Conservation (phyloP, 176 grass and related monocot species). For the Dendrocalamus sinicus region DNA sequence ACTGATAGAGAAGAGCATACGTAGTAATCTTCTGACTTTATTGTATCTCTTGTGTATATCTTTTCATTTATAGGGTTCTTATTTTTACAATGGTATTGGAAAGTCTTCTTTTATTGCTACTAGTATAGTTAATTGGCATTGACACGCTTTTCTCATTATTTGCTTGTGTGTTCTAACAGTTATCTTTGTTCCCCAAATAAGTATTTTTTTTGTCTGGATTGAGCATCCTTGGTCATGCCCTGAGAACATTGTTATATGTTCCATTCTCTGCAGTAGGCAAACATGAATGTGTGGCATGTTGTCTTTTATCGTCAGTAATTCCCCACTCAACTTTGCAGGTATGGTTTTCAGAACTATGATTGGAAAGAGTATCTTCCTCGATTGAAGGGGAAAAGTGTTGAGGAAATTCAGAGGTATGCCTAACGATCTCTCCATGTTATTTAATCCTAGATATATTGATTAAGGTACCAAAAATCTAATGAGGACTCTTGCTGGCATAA, state of each 20-base stretch:
- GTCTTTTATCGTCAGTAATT: conserved; percentile 13
- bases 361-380: conserved; percentile 96
- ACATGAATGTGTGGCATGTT: neutral
- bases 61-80: conserved; percentile 16
- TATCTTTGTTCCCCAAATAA: conserved; percentile 35
- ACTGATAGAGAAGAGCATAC: neutral
- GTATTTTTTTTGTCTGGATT: conserved; percentile 28
- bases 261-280: neutral
- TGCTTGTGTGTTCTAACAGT: conserved; percentile 15
- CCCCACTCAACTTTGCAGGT: conserved; percentile 54
- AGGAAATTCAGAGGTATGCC: conserved; percentile 89
- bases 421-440: conserved; percentile 23
- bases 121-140: conserved; percentile 1
- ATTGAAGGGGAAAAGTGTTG: conserved; percentile 82
- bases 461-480: neutral
- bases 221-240: neutral
- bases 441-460: conserved; percentile 18
- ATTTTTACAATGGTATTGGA: conserved; percentile 23
- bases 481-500: neutral
- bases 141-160: neutral
- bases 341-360: conserved; percentile 95
- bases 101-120: conserved; percentile 1
- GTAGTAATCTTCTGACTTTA: neutral
- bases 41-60: conserved; percentile 14
- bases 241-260: neutral